These are phyloP conservation scores for Cyclocybe aegerita DNA, from an alignment of 768 basidiomycete genomes.

Conservation along the genomic window DNA sequence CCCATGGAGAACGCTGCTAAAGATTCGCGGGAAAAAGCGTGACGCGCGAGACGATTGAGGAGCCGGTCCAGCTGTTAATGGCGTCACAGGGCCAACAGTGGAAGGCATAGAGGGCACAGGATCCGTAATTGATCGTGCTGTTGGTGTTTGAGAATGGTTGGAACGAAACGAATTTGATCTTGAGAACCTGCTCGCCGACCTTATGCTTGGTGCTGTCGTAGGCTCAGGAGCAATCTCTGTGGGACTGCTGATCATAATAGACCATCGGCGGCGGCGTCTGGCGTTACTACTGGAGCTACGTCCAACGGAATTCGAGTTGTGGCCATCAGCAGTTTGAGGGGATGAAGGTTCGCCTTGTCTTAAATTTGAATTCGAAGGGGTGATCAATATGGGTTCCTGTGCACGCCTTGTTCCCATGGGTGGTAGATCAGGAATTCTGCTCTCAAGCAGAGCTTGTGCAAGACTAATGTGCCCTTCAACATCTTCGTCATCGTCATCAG, in stretches of 20 bases:
- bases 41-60: slow-evolving; percentile 45
- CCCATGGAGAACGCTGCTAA: slow-evolving; percentile 60
- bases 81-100: slow-evolving; percentile 12
- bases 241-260: slow-evolving; percentile 32
- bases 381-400: slow-evolving; percentile 69
- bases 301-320: slow-evolving; percentile 22
- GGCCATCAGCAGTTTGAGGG: slow-evolving; percentile 47
- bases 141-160: slow-evolving; percentile 27
- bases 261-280: slow-evolving; percentile 69
- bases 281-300: slow-evolving; percentile 28
- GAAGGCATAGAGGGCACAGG: slow-evolving; percentile 15
- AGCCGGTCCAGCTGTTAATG: slow-evolving; percentile 20
- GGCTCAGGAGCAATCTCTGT: slow-evolving; percentile 21
- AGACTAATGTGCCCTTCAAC: slow-evolving; percentile 69
- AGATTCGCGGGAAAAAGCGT: slow-evolving; percentile 70
- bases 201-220: slow-evolving; percentile 22
- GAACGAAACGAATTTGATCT: slow-evolving; percentile 44
- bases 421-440: slow-evolving; percentile 72
- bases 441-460: slow-evolving; percentile 74
- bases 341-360: slow-evolving; percentile 40
- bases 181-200: slow-evolving; percentile 25
- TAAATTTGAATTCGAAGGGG: slow-evolving; percentile 38
- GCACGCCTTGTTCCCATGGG: slow-evolving; percentile 64
- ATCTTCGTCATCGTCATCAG: slow-evolving; percentile 62
- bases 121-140: slow-evolving; percentile 20